These are phyloP conservation scores for Pichia thaimueangensis DNA, from an alignment of 805 yeast species.

Conservation along the genomic window DNA sequence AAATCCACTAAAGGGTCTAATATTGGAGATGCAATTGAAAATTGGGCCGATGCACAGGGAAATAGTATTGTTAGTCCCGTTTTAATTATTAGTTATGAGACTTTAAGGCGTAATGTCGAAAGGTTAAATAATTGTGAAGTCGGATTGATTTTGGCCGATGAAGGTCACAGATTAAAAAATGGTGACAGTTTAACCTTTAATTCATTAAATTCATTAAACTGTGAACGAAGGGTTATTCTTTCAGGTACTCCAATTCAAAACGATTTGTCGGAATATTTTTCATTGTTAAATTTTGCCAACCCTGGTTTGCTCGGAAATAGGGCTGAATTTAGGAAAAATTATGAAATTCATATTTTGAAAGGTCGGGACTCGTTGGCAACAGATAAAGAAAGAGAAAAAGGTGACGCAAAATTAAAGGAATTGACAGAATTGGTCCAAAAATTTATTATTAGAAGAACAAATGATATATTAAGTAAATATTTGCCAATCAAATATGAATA, in stretches of 20 bases:
- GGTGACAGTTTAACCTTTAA: slow-evolving; percentile 91
- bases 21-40: slow-evolving; percentile 57
- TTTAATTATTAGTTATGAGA: slow-evolving; percentile 88
- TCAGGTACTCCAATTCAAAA: slow-evolving; percentile 98
- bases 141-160: slow-evolving; percentile 82
- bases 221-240: slow-evolving; percentile 82
- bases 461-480: slow-evolving; percentile 89
- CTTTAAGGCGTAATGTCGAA: slow-evolving; percentile 78
- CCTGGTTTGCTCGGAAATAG: slow-evolving; percentile 89
- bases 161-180: slow-evolving; percentile 77
- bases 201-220: slow-evolving; percentile 74
- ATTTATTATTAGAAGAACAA: slow-evolving; percentile 91
- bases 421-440: slow-evolving; percentile 73
- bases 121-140: slow-evolving; percentile 69
- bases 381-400: slow-evolving; percentile 64
- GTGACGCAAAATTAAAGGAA: slow-evolving; percentile 64
- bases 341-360: slow-evolving; percentile 68
- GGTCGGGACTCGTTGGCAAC: slow-evolving; percentile 90
- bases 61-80: slow-evolving; percentile 90
- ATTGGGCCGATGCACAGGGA: slow-evolving; percentile 87
- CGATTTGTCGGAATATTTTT: slow-evolving; percentile 89
- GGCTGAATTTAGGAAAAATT: slow-evolving; percentile 75
- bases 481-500: slow-evolving; percentile 95
- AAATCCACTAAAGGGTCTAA: slow-evolving; percentile 68
- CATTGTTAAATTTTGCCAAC: slow-evolving; percentile 84